Base-by-base conservation (phyloP, 768 basidiomycete genomes). In the Trametes cubensis region DNA sequence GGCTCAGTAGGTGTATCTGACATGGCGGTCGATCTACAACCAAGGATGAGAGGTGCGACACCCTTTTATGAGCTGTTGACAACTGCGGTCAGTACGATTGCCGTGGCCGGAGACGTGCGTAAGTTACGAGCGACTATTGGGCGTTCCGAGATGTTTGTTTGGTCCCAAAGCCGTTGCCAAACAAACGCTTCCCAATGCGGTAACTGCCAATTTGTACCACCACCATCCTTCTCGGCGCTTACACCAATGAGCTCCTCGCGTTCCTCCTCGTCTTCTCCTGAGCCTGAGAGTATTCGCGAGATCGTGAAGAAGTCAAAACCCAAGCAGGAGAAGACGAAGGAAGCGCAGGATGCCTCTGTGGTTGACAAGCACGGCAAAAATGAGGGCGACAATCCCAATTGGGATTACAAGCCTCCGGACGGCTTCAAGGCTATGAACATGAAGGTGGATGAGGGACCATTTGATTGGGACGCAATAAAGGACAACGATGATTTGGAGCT, bases 381-480 rank as follows among this genome's bases (percentile, higher is more conserved):
- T 59, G 84, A 87, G 69, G 85, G 84, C 30, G 72, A 72, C 20
- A 77, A 86, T 68, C 78, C 78, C 0, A 74, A 81, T 56, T 87
- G 86, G 85, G 83, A 78, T 0, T 91, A 85, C 67, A 69, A 76
- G 62, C 86, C 88, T 0, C 88, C 89, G 7, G 61, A 73, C 1
- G 86, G 82, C 8, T 75, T 79, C n/a, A 72, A 76, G 8, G 70
- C 80, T 17, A 69, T 87, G n/a, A 78, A 84, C 50, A 74, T 81
- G 60, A 66, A 73, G 23, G 74, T 75, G 15, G 82, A 87, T 60
- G 62, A 55, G 18, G 69, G 63, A 21, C 77, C 79, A 3, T 89
- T 89, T 66, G 89, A 90, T 66, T 92, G 88, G 88, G 87, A 88
- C 60, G 73, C 76, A 6, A 62, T 92, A 5, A 78, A 82, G 13